Evolutionary conservation across 345 rosid species (phyloP).

Genomic region (Mangifera indica): DNA sequence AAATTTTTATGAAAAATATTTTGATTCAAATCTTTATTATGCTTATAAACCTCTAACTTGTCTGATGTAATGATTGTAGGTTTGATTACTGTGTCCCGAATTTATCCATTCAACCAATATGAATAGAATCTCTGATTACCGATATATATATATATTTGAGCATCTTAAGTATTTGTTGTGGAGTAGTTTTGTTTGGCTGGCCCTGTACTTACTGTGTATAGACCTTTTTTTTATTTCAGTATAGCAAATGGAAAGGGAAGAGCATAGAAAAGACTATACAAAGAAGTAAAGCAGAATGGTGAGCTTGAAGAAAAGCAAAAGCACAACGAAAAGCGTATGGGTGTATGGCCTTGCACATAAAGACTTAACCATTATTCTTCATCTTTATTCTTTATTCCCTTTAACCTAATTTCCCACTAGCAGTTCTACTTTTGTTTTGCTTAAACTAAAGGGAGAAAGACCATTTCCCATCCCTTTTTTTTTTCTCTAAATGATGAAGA

Average conservation of each 20-base stretch:
- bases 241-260: not conserved
- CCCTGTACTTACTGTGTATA: not conserved
- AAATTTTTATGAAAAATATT: too few species aligned
- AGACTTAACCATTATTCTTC: conserved; percentile 37
- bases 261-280: not conserved
- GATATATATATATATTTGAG: too few species aligned
- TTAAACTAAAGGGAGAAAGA: too few species aligned
- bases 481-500: too few species aligned
- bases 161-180: not conserved
- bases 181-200: not conserved
- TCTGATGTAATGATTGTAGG: too few species aligned
- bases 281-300: conserved; percentile 19
- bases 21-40: too few species aligned
- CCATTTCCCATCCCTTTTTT: too few species aligned
- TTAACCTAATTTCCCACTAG: conserved; percentile 21
- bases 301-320: conserved; percentile 28
- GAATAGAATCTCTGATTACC: too few species aligned
- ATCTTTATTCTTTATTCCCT: conserved; percentile 41
- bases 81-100: too few species aligned
- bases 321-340: conserved; percentile 20
- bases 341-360: conserved; percentile 35
- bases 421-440: not conserved
- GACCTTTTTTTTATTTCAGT: conserved; percentile 9
- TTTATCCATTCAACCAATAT: too few species aligned
- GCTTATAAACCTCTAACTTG: too few species aligned